These are phyloP conservation scores for Draba incana DNA, from an alignment of 345 rosid species.

Conservation along the genomic window DNA sequence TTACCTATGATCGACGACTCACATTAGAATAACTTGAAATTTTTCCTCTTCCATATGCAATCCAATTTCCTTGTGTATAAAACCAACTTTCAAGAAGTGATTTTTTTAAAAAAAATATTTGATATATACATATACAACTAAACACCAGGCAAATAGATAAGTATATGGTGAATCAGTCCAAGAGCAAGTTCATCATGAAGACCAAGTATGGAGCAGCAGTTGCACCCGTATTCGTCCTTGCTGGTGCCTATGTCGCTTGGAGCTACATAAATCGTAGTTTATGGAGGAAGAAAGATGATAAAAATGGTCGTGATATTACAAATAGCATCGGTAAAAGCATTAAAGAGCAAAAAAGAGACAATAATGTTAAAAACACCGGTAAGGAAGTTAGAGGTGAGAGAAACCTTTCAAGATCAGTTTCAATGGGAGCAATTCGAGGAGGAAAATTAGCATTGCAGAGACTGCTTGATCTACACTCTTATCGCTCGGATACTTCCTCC, in stretches of 20 bases:
- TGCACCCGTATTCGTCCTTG: slow-evolving; percentile 47
- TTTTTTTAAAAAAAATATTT: not conserved
- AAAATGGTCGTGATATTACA: slow-evolving; percentile 20
- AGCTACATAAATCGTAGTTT: slow-evolving; percentile 43
- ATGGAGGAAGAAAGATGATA: slow-evolving; percentile 41
- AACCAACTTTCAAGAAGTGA: not conserved
- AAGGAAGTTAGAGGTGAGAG: slow-evolving; percentile 24
- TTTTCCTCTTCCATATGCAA: not conserved
- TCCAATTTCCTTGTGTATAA: not conserved
- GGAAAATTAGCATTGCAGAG: slow-evolving; percentile 60
- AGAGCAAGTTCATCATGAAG: slow-evolving; percentile 34
- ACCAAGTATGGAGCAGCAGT: slow-evolving; percentile 53
- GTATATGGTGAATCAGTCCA: slow-evolving; percentile 37
- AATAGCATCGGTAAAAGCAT: not conserved
- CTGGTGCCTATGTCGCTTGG: slow-evolving; percentile 52
- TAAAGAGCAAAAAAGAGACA: slow-evolving; percentile 12
- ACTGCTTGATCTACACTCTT: slow-evolving; percentile 51
- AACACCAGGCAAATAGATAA: slow-evolving; percentile 1
- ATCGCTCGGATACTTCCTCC: slow-evolving; percentile 39
- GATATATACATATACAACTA: not conserved
- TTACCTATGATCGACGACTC: slow-evolving; percentile 42
- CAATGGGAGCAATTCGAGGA: slow-evolving; percentile 58
- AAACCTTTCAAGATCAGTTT: slow-evolving; percentile 46
- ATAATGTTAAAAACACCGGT: slow-evolving; percentile 6
- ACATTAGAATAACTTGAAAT: slow-evolving; percentile 37